Evolutionary conservation across 2,329 filamentous ascomycete genomes (phyloP), one percentile per base, ranked within the genome.

Genomic region (Arthrinium phaeospermum): DNA sequence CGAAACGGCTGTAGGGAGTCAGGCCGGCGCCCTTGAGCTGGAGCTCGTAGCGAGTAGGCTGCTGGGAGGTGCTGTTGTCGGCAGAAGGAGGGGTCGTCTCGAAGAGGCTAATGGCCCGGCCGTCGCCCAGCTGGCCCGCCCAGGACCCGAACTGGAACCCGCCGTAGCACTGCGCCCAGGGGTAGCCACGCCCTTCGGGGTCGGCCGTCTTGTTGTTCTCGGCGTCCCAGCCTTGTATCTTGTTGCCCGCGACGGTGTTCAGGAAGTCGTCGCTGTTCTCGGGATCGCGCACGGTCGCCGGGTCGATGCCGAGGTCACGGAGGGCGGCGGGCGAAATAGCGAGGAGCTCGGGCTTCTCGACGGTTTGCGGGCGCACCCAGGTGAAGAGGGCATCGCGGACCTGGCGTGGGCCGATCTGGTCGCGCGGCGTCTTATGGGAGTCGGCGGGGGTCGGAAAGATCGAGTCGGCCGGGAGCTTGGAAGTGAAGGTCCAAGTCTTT

Each of bases 151-250:
- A 91, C 79, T 91, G 88, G 79, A 89, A 91, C 72, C 96, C 96
- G 72, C 96, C 96, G 81, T 99, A 99, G 84, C 96, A 98, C 83
- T 99, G 96, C 45, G 96, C 95, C 96, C 96, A 99, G 0, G 96
- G 96, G 81, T 99, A 99, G 61, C 96, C 91, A 27, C 44, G n/a
- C 3, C 93, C 68, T 12, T 57, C 68, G 45, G 45, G 44, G 67
- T 49, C 67, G 67, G 44, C 24, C 44, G 44, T 92, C 72, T 90
- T 85, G 34, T 84, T 80, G 75, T 86, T 87, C 72, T 91, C 88
- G 72, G 92, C 89, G 75, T 94, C 89, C 90, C 93, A 93, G 69
- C 95, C 96, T 71, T 93, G 90, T 19, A 98, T 88, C 79, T 91
- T 91, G 80, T 96, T 97, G 3, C 96, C 96, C 0, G 93, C 91